These are phyloP conservation scores for Casaregolazyma suthepensis DNA, from an alignment of 1,139 yeast genomes.

Conservation along the genomic window DNA sequence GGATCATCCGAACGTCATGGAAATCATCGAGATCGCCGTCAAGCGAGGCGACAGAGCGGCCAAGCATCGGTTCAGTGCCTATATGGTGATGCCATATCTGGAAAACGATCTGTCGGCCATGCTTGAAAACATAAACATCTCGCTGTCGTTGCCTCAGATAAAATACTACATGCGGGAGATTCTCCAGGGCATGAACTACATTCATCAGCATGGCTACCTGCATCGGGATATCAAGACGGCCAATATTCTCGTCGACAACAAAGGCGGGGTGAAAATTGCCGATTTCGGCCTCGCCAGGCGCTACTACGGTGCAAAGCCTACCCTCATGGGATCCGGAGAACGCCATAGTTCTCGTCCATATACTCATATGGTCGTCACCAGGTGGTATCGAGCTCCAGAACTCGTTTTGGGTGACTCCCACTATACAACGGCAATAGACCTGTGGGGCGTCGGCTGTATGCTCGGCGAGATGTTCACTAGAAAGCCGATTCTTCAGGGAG, in stretches of 20 bases:
- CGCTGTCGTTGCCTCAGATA: constrained; percentile 57
- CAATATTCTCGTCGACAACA: constrained; percentile 69
- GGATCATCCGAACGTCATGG: constrained; percentile 64
- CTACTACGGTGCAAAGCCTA: constrained; percentile 67
- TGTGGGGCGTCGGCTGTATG: constrained; percentile 98
- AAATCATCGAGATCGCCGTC: constrained; percentile 75
- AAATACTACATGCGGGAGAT: constrained; percentile 81
- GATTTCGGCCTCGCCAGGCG: constrained; percentile 90
- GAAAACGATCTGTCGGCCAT: constrained; percentile 88
- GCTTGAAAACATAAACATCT: constrained; percentile 74
- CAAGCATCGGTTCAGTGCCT: constrained; percentile 43
- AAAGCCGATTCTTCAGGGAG: constrained; percentile 80
- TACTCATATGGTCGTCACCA: constrained; percentile 87
- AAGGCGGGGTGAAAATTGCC: constrained; percentile 78
- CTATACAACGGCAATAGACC: constrained; percentile 90
- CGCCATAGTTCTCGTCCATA: constrained; percentile 48
- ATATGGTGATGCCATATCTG: constrained; percentile 92
- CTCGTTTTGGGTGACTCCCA: constrained; percentile 74
- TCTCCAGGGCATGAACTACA: constrained; percentile 70
- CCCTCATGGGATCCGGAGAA: constrained; percentile 42
- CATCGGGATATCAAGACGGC: constrained; percentile 97
- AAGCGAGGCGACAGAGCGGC: constrained; percentile 38
- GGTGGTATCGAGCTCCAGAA: constrained; percentile 98
- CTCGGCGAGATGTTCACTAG: constrained; percentile 83
- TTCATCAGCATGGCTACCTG: constrained; percentile 60